Evolutionary conservation across 495 filamentous ascomycete species (phyloP).

Genomic region (Penicillium atrosanguineum): DNA sequence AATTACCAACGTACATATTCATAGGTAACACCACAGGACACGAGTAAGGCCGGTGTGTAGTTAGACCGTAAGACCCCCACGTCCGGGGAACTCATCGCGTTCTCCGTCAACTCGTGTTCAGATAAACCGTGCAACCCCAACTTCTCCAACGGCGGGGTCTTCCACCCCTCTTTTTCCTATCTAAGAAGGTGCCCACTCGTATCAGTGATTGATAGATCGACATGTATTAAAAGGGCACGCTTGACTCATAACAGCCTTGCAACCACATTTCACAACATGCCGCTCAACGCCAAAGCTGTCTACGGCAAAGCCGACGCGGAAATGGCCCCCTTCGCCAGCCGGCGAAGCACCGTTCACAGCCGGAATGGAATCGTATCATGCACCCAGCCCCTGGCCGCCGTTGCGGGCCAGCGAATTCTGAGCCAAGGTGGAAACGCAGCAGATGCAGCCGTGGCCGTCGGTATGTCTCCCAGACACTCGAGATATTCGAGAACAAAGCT

Average conservation of each 20-base stretch:
- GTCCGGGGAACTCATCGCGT: not conserved
- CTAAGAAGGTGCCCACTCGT: constrained; percentile 1
- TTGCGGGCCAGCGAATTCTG: constrained; percentile 81
- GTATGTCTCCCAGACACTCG: constrained; percentile 26
- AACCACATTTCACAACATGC: constrained; percentile 36
- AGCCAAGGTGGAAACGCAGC: constrained; percentile 90
- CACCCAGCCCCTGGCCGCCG: constrained; percentile 86
- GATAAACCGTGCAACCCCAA: constrained; percentile 4
- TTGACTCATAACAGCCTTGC: no score
- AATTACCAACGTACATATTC: no score
- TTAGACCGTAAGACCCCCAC: not conserved
- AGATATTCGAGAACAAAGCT: not conserved
- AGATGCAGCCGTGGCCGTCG: constrained; percentile 90
- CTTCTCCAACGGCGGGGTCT: constrained; percentile 1
- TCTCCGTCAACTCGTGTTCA: not conserved
- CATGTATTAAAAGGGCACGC: not conserved
- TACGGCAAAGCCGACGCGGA: constrained; percentile 61
- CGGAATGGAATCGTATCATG: constrained; percentile 89
- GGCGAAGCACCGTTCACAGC: constrained; percentile 89
- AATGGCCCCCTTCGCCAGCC: constrained; percentile 69
- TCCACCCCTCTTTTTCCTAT: not conserved
- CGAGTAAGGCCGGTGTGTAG: no score
- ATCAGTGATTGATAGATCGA: not conserved
- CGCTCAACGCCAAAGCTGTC: constrained; percentile 57
- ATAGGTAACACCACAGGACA: no score